Percentiles rank a stretch among this genome's conserved stretches.
Conservation (phyloP, 2,329 filamentous ascomycete genomes). For the Ophiostoma quercus region DNA sequence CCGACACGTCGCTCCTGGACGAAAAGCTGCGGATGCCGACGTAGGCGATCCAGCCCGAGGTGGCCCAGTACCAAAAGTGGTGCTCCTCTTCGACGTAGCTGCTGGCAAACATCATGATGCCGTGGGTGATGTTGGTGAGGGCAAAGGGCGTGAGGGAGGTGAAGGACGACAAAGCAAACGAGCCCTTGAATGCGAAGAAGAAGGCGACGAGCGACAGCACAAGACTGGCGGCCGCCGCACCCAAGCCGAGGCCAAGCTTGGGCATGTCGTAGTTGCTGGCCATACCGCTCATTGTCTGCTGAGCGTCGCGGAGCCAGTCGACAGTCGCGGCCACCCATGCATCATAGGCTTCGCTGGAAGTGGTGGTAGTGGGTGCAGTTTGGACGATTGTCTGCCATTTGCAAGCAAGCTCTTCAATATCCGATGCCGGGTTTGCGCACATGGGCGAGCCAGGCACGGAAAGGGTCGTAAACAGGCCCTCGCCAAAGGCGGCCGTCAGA, state of each 20-base stretch:
- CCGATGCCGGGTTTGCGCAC: conserved; percentile 37
- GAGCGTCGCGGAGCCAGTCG: conserved; percentile 65
- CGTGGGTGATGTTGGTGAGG: conserved; percentile 58
- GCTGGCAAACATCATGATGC: conserved; percentile 92
- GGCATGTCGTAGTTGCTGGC: conserved; percentile 85
- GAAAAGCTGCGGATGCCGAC: conserved; percentile 46
- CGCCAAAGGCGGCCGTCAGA: conserved; percentile 64
- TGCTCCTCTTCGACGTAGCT: conserved; percentile 98
- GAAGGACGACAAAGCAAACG: background rate
- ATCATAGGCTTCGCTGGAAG: conserved; percentile 23
- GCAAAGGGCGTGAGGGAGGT: conserved; percentile 40
- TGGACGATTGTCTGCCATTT: conserved; percentile 52
- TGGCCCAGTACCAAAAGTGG: conserved; percentile 95
- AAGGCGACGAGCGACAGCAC: conserved; percentile 39
- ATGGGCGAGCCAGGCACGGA: conserved; percentile 25
- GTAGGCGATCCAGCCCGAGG: conserved; percentile 62
- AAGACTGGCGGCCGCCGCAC: conserved; percentile 36
- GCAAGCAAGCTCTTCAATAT: conserved; percentile 60
- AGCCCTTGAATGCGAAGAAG: conserved; percentile 28
- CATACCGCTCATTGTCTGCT: conserved; percentile 77
- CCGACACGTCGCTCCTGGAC: background rate
- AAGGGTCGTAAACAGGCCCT: conserved; percentile 38
- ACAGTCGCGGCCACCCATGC: conserved; percentile 24
- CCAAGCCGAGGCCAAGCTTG: conserved; percentile 50
- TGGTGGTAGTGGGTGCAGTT: conserved; percentile 21